Evolutionary conservation across 2,329 filamentous ascomycete genomes (phyloP).

Genomic region (Cryphonectria radicalis): DNA sequence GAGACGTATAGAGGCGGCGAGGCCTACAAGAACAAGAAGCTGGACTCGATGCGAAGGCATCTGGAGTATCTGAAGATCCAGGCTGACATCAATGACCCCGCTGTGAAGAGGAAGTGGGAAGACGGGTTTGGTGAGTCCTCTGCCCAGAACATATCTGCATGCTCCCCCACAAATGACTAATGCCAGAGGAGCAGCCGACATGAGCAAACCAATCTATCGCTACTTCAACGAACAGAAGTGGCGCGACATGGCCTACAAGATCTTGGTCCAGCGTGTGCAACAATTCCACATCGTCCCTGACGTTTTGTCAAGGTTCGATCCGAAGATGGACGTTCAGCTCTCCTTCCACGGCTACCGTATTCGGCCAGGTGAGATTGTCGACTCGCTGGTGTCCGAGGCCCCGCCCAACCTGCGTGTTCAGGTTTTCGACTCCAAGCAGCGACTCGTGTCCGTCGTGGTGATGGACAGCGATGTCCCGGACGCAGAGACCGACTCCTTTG

Average conservation of each 20-base stretch:
- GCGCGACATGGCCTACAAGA: conserved; percentile 77
- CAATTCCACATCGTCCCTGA: conserved; percentile 91
- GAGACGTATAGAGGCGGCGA: conserved; percentile 65
- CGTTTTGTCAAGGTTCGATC: conserved; percentile 78
- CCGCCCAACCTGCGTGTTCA: conserved; percentile 81
- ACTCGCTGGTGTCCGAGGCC: conserved; percentile 73
- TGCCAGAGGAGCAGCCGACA: conserved; percentile 68
- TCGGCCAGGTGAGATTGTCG: conserved; percentile 77
- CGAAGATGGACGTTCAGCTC: conserved; percentile 78
- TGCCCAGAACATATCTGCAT: not conserved
- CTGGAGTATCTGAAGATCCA: conserved; percentile 83
- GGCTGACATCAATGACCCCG: conserved; percentile 92
- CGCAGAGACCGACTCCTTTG: conserved; percentile 73
- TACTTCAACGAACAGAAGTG: conserved; percentile 86
- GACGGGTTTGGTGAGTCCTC: conserved; percentile 76
- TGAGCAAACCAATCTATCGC: conserved; percentile 96
- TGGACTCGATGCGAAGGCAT: conserved; percentile 72
- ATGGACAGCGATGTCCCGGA: conserved; percentile 91
- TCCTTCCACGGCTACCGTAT: conserved; percentile 75
- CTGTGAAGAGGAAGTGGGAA: conserved; percentile 92
- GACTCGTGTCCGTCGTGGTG: conserved; percentile 82
- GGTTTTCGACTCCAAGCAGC: conserved; percentile 79
- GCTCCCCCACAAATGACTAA: conserved; percentile 22
- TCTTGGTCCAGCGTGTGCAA: conserved; percentile 82
- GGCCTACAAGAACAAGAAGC: conserved; percentile 64